phyloP scores from a whole-genome alignment of 1,284 basidiomycete species.

The Termitomyces sp. region DNA sequence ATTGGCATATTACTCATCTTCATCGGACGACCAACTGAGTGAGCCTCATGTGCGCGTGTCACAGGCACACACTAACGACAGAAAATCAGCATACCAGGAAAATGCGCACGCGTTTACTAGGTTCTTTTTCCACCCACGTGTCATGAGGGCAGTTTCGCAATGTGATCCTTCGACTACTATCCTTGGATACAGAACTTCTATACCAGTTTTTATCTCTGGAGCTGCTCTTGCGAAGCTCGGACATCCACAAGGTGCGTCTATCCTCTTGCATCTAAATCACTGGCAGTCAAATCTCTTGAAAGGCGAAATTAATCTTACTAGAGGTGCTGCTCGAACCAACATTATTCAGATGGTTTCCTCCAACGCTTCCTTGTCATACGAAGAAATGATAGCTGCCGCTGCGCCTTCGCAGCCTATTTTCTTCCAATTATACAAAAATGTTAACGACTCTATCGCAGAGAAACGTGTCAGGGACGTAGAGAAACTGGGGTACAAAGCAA shows the following conservation, averaged over 20 bases:
- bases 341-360: constrained; percentile 89
- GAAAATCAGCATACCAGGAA: constrained; percentile 47
- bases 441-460: constrained; percentile 63
- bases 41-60: constrained; percentile 23
- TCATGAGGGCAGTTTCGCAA: constrained; percentile 65
- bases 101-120: constrained; percentile 74
- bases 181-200: constrained; percentile 66
- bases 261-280: background rate
- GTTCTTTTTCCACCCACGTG: constrained; percentile 79
- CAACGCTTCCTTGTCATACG: constrained; percentile 77
- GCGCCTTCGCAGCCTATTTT: constrained; percentile 66
- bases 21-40: constrained; percentile 80
- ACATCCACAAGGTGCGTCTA: constrained; percentile 61
- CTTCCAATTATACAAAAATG: constrained; percentile 87
- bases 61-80: constrained; percentile 6
- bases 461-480: constrained; percentile 72
- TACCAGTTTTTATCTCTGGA: constrained; percentile 83
- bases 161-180: constrained; percentile 76
- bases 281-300: background rate
- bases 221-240: constrained; percentile 89
- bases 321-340: constrained; percentile 62
- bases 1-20: constrained; percentile 78
- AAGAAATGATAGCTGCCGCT: constrained; percentile 62
- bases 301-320: constrained; percentile 84
- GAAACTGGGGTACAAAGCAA: constrained; percentile 72